Base-by-base conservation (phyloP, 169 alveolate genomes). In the Cryptosporidium viatorum region DNA sequence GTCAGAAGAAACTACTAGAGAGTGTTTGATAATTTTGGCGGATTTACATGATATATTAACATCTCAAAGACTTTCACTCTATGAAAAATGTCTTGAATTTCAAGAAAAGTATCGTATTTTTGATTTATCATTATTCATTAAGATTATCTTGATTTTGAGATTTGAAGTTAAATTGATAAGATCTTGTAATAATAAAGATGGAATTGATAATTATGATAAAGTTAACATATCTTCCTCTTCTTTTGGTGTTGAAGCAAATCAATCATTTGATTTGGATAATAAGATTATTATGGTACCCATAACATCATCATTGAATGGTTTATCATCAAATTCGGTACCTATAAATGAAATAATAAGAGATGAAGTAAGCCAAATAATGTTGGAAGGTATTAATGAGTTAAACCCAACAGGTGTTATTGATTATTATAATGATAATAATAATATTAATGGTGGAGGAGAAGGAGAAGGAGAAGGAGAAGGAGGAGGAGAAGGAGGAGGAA, bases 91-190 rank as follows among this genome's bases (percentile, higher is more conserved):
- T 41, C 45, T 39, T 14, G 89, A 80, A 16, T 80, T 80, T 45
- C 89, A 80, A 48, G 89, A 80, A 6, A 80, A 80, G 37, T 80
- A 80, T 67, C 60, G 75, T 23, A 65, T 80, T 21, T 80, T 80
- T 62, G 89, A 80, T 29, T 41, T 80, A 5, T 29, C 55, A 0
- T 41, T 67, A 23, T 80, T 80, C 51, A 26, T 80, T 12, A 62
- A 43, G 14, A 31, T 39, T 14, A 43, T 80, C 14, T 18, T 39
- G 4, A 80, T 45, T n/a, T 31, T 80, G 29, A 37, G 89, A 41
- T 50, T 37, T 35, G 89, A 80, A 33, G 52, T 31, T 39, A 62
- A 43, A 26, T 18, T 45, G 5, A 16, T 37, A 7, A 65, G 52
- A 29, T 18, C 31, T 31, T n/a, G 8, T 31, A 48, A 14, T 48